Base-by-base conservation (phyloP, 441 rosid genomes). In the Brassica hybrid region DNA sequence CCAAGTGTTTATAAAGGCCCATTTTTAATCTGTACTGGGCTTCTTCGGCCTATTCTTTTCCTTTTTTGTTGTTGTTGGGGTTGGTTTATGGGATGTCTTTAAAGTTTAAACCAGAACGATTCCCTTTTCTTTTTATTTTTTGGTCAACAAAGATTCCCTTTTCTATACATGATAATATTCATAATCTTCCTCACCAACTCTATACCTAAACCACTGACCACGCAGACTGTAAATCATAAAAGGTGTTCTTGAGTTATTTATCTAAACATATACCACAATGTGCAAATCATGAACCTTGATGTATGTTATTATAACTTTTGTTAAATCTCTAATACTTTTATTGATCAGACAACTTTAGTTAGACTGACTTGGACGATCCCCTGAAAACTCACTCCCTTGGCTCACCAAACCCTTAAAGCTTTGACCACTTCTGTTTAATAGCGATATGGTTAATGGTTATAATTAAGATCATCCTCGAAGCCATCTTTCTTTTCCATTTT, bases 141-240 rank as follows among this genome's bases (percentile, higher is more conserved):
- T 30, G 34, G 34, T 30, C 27, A 2, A 23, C 3, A 73, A 73
- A 73, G 13, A 64, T 19, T 52, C 52, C 4, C 21, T 60, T 48
- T 12, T 7, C 6, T 60, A 8, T 23, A 11, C 43, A 25, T 61
- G 25, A 48, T 43, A 71, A 10, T n/a, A 38, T 19, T 59, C 3
- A 27, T 11, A 38, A 10, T 13, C 16, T 18, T 14, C 6, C 71
- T 65, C 71, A 74, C 65, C 71, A 38, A 74, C 71, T 14, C 41
- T 23, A 9, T 10, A 59, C 32, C 63, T 23, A 59, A 19, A 19
- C 54, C 71, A 74, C 32, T 54, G n/a, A 12, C 27, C 27, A 23
- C 34, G n/a, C 27, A 2, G 27, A 23, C 30, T 57, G 25, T n/a
- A 7, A 56, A 36, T 14, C 1, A 41, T 23, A 11, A 6, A 65